Evolutionary conservation across 2,329 filamentous ascomycete genomes (phyloP), one percentile per base, ranked within the genome.

Genomic region (Neofusicoccum laricinum): DNA sequence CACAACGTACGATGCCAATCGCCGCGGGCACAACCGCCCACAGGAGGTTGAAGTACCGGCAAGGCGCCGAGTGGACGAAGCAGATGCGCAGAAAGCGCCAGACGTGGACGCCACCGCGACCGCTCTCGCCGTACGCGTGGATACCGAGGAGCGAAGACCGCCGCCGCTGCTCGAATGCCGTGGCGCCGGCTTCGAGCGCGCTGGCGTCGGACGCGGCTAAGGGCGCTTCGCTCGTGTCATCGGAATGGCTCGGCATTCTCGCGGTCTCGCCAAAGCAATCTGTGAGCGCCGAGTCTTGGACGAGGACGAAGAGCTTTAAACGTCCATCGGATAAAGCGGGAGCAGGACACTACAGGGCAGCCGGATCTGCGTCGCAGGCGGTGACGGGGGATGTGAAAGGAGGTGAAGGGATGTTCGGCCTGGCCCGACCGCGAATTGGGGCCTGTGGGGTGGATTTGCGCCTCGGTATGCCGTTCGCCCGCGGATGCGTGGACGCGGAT

Each of bases 21-120:
- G 89, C 90, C 34, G 85, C 86, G 4, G 89, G 89, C 1, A 92
- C 90, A 66, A 91, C 81, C 5, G 90, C 90, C 90, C 90, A 93
- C 38, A 93, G 82, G 32, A 91, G 70, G 72, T 92, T 92, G 70
- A 90, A 87, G 57, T 82, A 72, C 72, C 83, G 84, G 8, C 89
- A 91, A 36, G 79, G 83, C 71, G 86, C 89, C 32, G 86, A 86
- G 48, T 89, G 91, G 58, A 77, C 80, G 77, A 86, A 88, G 72
- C 83, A 84, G 63, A 92, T 88, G 67, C 77, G 80, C 34, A 91
- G 69, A 71, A 92, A 90, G 63, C 86, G 82, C 48, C 83, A 61
- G 0, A 87, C 87, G 68, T 92, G 82, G 66, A 93, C 74, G 49
- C 90, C 89, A 3, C 73, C 78, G 43, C 90, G 84, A 38, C 89